These are phyloP conservation scores for Rossbeevera mucosa DNA, from an alignment of 768 basidiomycete species.

Conservation along the genomic window DNA sequence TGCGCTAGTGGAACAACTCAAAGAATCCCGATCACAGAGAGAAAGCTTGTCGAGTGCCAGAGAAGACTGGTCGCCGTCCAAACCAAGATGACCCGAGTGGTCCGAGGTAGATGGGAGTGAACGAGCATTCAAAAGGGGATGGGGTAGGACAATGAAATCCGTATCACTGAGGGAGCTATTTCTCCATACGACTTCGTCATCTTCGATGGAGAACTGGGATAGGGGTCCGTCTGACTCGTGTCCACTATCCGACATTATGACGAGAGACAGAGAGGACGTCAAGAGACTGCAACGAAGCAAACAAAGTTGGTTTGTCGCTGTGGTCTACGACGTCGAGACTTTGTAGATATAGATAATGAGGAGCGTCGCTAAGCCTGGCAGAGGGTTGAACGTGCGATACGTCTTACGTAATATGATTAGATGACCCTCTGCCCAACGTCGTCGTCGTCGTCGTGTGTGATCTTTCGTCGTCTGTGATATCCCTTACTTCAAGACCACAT, in stretches of 20 bases:
- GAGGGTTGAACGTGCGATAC: conserved; percentile 17
- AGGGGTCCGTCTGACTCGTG: conserved; percentile 7
- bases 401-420: conserved; percentile 34
- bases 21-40: conserved; percentile 5
- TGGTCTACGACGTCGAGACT: neutral
- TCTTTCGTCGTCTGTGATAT: conserved; percentile 3
- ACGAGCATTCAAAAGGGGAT: conserved; percentile 14
- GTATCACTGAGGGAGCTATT: conserved; percentile 6
- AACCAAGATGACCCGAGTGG: neutral
- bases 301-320: conserved; percentile 14
- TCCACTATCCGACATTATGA: conserved; percentile 11
- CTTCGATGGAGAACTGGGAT: conserved; percentile 16
- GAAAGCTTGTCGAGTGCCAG: conserved; percentile 18
- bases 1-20: conserved; percentile 1
- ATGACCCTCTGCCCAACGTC: conserved; percentile 35
- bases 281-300: too few relatives aligned
- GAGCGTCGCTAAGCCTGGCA: neutral
- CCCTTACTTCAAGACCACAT: conserved; percentile 5
- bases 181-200: conserved; percentile 24
- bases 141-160: conserved; percentile 25
- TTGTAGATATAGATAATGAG: neutral
- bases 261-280: neutral
- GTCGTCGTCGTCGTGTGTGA: conserved; percentile 17
- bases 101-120: conserved; percentile 14
- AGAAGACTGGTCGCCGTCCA: conserved; percentile 12